Base-by-base conservation (phyloP, 176 grass and related monocot genomes). In the Tillandsia fasciculata region DNA sequence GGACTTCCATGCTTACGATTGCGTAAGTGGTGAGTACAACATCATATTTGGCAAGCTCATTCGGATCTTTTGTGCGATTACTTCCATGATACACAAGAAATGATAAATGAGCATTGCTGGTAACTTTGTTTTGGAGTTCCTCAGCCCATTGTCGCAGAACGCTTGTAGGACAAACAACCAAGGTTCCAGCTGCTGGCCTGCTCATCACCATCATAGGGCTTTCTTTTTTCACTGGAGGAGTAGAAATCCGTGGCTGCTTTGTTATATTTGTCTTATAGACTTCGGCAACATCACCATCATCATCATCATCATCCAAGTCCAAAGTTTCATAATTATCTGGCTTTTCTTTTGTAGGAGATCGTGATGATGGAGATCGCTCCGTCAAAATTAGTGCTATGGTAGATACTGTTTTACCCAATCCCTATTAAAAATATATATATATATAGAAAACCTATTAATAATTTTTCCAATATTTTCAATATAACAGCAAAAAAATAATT, bases 91-190 rank as follows among this genome's bases (percentile, higher is more conserved):
- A 99, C 70, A 93, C 50, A 59, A 99, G 70, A 85, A 82, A 82
- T 50, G 95, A 86, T 68, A 99, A 78, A 78, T 94, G 90, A 57
- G 90, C 95, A 68, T 81, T 90, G 73, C 70, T 81, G 15, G 82
- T 83, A 52, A 99, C 95, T 89, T 84, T 99, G 52, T 52, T 99
- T 65, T 87, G 82, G 50, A 99, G 81, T 86, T 99, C 95, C 50
- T 92, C 95, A 42, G 86, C 95, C 95, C 95, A 99, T 59, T 99
- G 95, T 26, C 90, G 74, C 67, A 99, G 78, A 77, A 99, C 95
- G 83, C 90, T 99, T 51, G 95, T 99, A n/a, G 95, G 95, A 73
- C 90, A 99, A 76, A 99, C 95, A 65, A 99, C 95, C 69, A 99
- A 80, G 83, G 95, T 99, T 18, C 95, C 95, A 74, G 95, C 95